phyloP scores from a whole-genome alignment of 148 eudicot genomes.

The Tetragonia tetragonoides region DNA sequence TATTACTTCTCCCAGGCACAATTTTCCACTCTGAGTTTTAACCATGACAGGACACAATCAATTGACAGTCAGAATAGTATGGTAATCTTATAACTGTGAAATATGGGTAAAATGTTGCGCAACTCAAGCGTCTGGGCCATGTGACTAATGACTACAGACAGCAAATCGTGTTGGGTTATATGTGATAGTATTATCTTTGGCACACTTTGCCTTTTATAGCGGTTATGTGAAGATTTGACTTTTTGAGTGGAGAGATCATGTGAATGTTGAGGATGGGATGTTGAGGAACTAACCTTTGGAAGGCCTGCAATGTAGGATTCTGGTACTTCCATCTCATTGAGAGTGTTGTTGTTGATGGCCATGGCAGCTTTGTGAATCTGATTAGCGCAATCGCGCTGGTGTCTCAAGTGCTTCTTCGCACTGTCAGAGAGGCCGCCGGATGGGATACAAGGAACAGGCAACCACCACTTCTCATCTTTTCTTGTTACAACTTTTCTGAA shows the following conservation, averaged over 20 bases:
- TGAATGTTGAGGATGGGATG: no score
- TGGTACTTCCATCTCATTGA: slow-evolving; percentile 89
- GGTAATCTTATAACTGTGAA: not conserved
- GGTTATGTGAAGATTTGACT: not conserved
- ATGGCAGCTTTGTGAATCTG: slow-evolving; percentile 96
- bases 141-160: not conserved
- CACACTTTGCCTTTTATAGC: not conserved
- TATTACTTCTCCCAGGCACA: slow-evolving; percentile 74
- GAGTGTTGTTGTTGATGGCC: slow-evolving; percentile 74
- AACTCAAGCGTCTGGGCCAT: not conserved
- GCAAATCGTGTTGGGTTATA: not conserved
- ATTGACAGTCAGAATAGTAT: not conserved
- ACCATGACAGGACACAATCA: not conserved
- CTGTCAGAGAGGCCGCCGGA: slow-evolving; percentile 69
- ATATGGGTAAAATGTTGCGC: not conserved
- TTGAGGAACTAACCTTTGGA: slow-evolving; percentile 63
- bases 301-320: slow-evolving; percentile 70
- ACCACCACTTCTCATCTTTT: slow-evolving; percentile 94
- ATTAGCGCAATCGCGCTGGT: slow-evolving; percentile 67
- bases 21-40: slow-evolving; percentile 65
- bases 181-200: not conserved
- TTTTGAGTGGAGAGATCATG: no score
- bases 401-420: slow-evolving; percentile 56
- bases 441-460: slow-evolving; percentile 83
- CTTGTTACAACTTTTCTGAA: slow-evolving; percentile 57